phyloP scores from a whole-genome alignment of 1,284 basidiomycete genomes.

The Quambalaria eucalypti region DNA sequence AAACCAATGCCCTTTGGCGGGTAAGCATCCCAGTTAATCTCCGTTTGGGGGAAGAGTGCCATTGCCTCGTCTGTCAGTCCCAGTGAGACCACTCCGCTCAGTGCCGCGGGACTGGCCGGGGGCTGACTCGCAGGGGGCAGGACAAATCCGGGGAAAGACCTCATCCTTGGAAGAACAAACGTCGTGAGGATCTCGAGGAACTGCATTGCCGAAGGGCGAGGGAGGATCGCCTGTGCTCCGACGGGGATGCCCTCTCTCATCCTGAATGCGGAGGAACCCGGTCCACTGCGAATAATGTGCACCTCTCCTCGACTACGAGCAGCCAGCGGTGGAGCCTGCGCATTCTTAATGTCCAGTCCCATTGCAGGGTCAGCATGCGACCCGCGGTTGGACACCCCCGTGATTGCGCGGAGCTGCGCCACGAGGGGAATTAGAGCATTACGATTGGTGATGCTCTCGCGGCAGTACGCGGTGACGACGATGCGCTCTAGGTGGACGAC shows the following conservation, averaged over 20 bases:
- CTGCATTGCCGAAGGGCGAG: slow-evolving; percentile 84
- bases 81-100: slow-evolving; percentile 77
- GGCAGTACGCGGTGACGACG: slow-evolving; percentile 48
- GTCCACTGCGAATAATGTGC: slow-evolving; percentile 68
- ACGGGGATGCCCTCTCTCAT: slow-evolving; percentile 72
- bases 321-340: background rate
- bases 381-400: slow-evolving; percentile 61
- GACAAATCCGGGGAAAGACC: slow-evolving; percentile 76
- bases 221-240: slow-evolving; percentile 79
- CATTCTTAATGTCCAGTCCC: background rate
- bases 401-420: slow-evolving; percentile 77
- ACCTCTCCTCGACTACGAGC: slow-evolving; percentile 50
- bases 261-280: slow-evolving; percentile 72
- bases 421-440: slow-evolving; percentile 71
- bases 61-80: slow-evolving; percentile 77
- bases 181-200: slow-evolving; percentile 81
- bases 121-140: slow-evolving; percentile 55
- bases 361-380: slow-evolving; percentile 22
- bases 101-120: slow-evolving; percentile 55
- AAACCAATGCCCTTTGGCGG: slow-evolving; percentile 37
- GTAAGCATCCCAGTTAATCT: slow-evolving; percentile 45
- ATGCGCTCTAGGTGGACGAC: slow-evolving; percentile 70
- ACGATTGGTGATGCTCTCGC: slow-evolving; percentile 60
- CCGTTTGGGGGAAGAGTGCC: slow-evolving; percentile 67
- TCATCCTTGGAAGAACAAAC: slow-evolving; percentile 83